These are phyloP conservation scores for Nemania bipapillata DNA, from an alignment of 2,329 filamentous ascomycete genomes.

Conservation along the genomic window DNA sequence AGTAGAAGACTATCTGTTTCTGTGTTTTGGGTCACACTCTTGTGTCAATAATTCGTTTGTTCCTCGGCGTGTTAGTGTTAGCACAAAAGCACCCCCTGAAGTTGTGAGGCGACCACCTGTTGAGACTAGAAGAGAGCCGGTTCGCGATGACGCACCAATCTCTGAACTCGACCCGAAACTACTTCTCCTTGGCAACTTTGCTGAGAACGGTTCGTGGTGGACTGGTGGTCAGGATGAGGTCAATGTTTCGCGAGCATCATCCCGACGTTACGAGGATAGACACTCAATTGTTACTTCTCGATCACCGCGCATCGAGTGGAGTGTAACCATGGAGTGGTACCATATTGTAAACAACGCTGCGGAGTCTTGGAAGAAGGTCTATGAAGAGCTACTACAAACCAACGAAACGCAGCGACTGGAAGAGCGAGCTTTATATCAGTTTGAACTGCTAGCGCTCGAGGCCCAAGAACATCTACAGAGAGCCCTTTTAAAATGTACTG, in stretches of 20 bases:
- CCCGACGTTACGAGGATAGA: conserved; percentile 51
- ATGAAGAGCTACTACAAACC: conserved; percentile 62
- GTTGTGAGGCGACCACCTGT: conserved; percentile 49
- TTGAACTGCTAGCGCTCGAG: conserved; percentile 61
- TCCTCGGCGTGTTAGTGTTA: conserved; percentile 57
- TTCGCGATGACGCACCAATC: conserved; percentile 56
- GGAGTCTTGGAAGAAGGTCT: conserved; percentile 70
- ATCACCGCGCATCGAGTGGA: conserved; percentile 80
- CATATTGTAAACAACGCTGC: conserved; percentile 74
- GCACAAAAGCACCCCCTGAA: conserved; percentile 47
- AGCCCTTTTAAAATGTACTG: conserved; percentile 78
- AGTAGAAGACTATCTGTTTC: conserved; percentile 80
- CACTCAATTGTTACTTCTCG: conserved; percentile 63
- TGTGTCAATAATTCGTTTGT: conserved; percentile 82
- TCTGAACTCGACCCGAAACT: conserved; percentile 79
- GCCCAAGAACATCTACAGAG: conserved; percentile 77
- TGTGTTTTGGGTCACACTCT: conserved; percentile 74
- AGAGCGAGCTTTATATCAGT: conserved; percentile 54
- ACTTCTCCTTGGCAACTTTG: conserved; percentile 77
- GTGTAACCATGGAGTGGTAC: conserved; percentile 78
- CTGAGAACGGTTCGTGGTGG: conserved; percentile 87
- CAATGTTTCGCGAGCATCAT: conserved; percentile 50
- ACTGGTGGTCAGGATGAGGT: conserved; percentile 66
- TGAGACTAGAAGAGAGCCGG: conserved; percentile 51
- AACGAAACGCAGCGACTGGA: conserved; percentile 50